Evolutionary conservation across 1,284 basidiomycete genomes (phyloP), one percentile per base, ranked within the genome.

Genomic region (Paramarasmius palmivorus): DNA sequence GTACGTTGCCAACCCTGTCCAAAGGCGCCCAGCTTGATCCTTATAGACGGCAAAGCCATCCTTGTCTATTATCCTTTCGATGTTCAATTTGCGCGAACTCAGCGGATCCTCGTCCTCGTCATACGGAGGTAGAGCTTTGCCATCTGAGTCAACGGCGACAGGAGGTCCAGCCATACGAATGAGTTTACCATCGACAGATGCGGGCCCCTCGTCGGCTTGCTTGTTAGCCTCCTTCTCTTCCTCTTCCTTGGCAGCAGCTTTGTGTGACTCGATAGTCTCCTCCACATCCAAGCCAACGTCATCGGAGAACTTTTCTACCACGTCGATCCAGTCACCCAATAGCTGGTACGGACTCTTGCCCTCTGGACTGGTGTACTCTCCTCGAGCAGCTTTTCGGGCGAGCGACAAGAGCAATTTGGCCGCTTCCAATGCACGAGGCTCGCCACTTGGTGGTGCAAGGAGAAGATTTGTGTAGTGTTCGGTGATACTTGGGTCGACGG

Each of bases 281-380:
- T 93, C 86, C n/a, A 90, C 83, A 58, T 90, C 87, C 65, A 99
- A 73, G 1, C 97, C 97, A 56, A 98, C 90, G 49, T 96, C 92
- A 46, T 98, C 96, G 0, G 95, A 86, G 65, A 90, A 91, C 59
- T 88, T 84, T 68, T 98, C 95, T 32, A 93, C 90, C 3, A 98
- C 84, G 39, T 97, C 93, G 35, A 99, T 81, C 82, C 92, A 99
- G 60, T 98, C 93, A 55, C 88, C 84, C 22, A 99, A 83, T 2
- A 99, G 79, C 65, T 98, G 95, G 64, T 97, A 98, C 0, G 96
- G 89, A 59, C 94, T 96, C 74, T 98, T 99, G 46, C 90, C 93
- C 64, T 98, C 95, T 0, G 93, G 88, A 55, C 93, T 93, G 10
- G 77, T 78, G 67, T 97, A 98, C 51, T 88, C 84, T 29, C 94